These are phyloP conservation scores for Leccinum subfulvum DNA, from an alignment of 1,284 basidiomycete genomes.

Conservation along the genomic window DNA sequence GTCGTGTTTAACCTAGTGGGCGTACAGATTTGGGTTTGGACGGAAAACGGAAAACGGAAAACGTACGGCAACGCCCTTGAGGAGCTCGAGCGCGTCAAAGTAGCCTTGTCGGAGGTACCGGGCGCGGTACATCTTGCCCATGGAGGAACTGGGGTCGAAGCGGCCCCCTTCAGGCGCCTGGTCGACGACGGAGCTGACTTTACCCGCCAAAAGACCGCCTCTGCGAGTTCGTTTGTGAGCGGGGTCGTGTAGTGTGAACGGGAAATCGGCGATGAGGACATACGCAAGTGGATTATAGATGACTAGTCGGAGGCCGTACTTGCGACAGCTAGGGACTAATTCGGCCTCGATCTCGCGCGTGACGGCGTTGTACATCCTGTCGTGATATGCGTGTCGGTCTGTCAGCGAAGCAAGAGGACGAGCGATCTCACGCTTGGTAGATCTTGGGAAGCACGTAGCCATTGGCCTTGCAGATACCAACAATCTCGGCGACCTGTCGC, in stretches of 20 bases:
- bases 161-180: slow-evolving; percentile 36
- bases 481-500: slow-evolving; percentile 51
- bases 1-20: slow-evolving; percentile 36
- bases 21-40: background rate
- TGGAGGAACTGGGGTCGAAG: slow-evolving; percentile 32
- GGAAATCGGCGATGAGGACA: slow-evolving; percentile 4
- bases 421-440: slow-evolving; percentile 44
- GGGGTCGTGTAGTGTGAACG: background rate
- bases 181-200: slow-evolving; percentile 35
- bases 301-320: slow-evolving; percentile 53
- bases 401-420: background rate
- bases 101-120: slow-evolving; percentile 47
- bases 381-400: background rate
- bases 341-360: slow-evolving; percentile 54
- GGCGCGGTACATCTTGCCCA: slow-evolving; percentile 42
- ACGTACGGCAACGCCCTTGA: slow-evolving; percentile 40
- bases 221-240: slow-evolving; percentile 1
- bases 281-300: slow-evolving; percentile 40
- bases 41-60: background rate
- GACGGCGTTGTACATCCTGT: slow-evolving; percentile 52
- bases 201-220: slow-evolving; percentile 35
- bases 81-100: slow-evolving; percentile 44
- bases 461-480: slow-evolving; percentile 50
- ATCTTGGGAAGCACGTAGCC: slow-evolving; percentile 52
- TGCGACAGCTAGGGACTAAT: slow-evolving; percentile 54